Base-by-base conservation (phyloP, 2,329 filamentous ascomycete genomes). In the Bertia moriformis region DNA sequence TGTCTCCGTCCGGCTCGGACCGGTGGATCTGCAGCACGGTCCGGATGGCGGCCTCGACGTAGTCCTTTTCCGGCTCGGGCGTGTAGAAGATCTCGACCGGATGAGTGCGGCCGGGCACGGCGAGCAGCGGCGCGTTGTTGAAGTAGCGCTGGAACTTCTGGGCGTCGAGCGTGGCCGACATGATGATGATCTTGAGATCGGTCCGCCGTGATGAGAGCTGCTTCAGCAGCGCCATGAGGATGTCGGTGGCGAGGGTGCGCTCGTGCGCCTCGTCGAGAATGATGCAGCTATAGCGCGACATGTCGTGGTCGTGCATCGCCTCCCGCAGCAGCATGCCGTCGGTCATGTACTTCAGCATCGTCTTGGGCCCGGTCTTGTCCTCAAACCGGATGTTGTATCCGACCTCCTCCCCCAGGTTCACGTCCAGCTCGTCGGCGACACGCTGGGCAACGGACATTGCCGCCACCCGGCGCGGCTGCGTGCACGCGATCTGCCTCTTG, bases 381-480 rank as follows among this genome's bases (percentile, higher is more conserved):
- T 98, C 91, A 60, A 98, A 98, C 67, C 91, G 86, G 58, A 98
- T 96, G 59, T 84, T 96, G 66, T 96, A 98, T 60, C 91, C 91
- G 40, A 98, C 88, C 62, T 96, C 89, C 48, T 95, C 78, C 43
- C 91, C 91, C 19, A 98, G 71, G 42, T 72, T 77, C 47, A 95
- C 91, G 55, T 96, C 91, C 70, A 98, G 82, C 63, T 98, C 91
- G 54, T 94, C 78, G 19, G 91, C 87, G 19, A 98, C 91, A 81
- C 91, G 89, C 62, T 96, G 86, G 24, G 91, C 91, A 14, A 98
- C 91, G 36, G 88, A 95, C 87, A 95, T 98, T 52, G 91, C 91
- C 42, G 91, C 91, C 40, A 98, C 91, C 74, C 91, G 84, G 58
- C 91, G 83, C 45, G 91, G 91, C 61, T 98, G 91, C 4, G 91